A percentile compares a stretch with the other conserved stretches of the same genome.
Evolutionary conservation across 257 asterid genomes (phyloP).

Genomic region (Petrea volubilis): DNA sequence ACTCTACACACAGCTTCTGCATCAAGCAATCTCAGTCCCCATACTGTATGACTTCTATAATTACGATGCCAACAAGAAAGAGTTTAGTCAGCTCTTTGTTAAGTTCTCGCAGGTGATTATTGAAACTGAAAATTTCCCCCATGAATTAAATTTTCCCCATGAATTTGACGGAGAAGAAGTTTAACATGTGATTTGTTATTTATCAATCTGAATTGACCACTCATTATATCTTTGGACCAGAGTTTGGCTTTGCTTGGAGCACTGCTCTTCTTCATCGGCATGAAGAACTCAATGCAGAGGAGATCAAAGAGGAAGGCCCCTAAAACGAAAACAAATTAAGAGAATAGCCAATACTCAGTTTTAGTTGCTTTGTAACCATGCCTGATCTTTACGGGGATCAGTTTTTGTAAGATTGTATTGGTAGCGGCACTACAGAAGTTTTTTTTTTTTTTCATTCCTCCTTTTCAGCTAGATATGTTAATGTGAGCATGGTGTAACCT

Average conservation of each 20-base stretch:
- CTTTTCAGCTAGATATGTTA: not conserved
- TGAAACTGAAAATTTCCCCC: not conserved
- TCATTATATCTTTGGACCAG: conserved; percentile 35
- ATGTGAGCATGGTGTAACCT: not conserved
- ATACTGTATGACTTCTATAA: conserved; percentile 92
- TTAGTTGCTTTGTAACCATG: conserved; percentile 21
- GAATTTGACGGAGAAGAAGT: not conserved
- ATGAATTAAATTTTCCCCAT: not conserved
- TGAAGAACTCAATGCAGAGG: conserved; percentile 83
- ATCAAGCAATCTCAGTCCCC: conserved; percentile 73
- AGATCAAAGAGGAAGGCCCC: conserved; percentile 82
- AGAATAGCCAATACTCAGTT: conserved; percentile 18
- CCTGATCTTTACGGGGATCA: conserved; percentile 10
- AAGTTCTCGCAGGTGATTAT: conserved; percentile 76
- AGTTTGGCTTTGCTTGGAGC: conserved; percentile 83
- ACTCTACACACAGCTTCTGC: conserved; percentile 54
- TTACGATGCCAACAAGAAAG: conserved; percentile 81
- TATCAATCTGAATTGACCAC: not conserved
- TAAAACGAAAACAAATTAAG: conserved; percentile 72
- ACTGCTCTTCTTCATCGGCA: conserved; percentile 78
- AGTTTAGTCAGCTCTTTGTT: conserved; percentile 60
- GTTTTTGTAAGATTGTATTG: conserved; percentile 35
- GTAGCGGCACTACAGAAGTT: not conserved
- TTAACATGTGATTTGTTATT: not conserved
- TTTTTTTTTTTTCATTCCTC: conserved; percentile 26